phyloP scores from a whole-genome alignment of 768 basidiomycete genomes.

The Obba rivulosa region DNA sequence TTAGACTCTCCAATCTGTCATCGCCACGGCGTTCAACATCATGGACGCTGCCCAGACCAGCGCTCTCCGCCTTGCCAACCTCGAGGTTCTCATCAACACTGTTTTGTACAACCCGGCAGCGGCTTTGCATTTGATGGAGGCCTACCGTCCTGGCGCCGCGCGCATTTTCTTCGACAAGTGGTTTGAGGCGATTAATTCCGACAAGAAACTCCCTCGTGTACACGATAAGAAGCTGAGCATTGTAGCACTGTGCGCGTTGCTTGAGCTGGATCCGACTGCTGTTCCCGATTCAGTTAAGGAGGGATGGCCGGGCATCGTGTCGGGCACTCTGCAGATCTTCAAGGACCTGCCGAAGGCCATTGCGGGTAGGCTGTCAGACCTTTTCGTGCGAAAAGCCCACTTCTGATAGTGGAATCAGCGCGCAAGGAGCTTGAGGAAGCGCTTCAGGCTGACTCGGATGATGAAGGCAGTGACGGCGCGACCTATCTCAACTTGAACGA shows the following conservation, averaged over 20 bases:
- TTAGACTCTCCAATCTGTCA: slow-evolving; percentile 61
- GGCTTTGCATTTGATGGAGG: slow-evolving; percentile 71
- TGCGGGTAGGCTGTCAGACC: slow-evolving; percentile 42
- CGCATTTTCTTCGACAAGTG: slow-evolving; percentile 80
- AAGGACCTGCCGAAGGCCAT: slow-evolving; percentile 74
- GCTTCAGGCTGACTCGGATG: slow-evolving; percentile 35
- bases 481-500: slow-evolving; percentile 57
- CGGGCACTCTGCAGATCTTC: slow-evolving; percentile 67
- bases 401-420: slow-evolving; percentile 27
- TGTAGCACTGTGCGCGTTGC: slow-evolving; percentile 65
- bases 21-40: slow-evolving; percentile 54
- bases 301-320: slow-evolving; percentile 74
- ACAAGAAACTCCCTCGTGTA: slow-evolving; percentile 66
- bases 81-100: slow-evolving; percentile 78
- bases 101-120: slow-evolving; percentile 81
- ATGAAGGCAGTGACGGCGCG: slow-evolving; percentile 40
- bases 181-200: slow-evolving; percentile 67
- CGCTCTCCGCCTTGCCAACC: slow-evolving; percentile 66
- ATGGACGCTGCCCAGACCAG: slow-evolving; percentile 59
- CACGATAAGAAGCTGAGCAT: slow-evolving; percentile 88
- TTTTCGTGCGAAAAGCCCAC: neutral
- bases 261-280: slow-evolving; percentile 58
- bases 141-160: slow-evolving; percentile 48
- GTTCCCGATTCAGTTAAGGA: slow-evolving; percentile 58
- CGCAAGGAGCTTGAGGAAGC: slow-evolving; percentile 57